phyloP scores from a whole-genome alignment of 2,329 filamentous ascomycete species.

The Aspergillus versicolor region DNA sequence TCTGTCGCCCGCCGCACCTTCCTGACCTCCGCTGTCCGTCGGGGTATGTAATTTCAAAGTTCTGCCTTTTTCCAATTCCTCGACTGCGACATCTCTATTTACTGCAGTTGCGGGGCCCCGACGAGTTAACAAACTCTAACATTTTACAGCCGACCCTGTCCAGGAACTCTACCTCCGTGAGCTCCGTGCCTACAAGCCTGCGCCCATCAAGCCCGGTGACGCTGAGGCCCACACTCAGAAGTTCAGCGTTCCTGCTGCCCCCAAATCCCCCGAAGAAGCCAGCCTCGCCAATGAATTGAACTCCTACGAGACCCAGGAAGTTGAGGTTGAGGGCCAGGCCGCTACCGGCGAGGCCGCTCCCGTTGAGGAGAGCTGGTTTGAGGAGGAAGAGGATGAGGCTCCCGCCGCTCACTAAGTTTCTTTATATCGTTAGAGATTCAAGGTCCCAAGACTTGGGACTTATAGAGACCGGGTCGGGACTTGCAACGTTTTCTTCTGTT shows the following conservation, averaged over 20 bases:
- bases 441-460: constrained; percentile 29
- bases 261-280: constrained; percentile 87
- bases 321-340: constrained; percentile 90
- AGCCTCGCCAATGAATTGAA: constrained; percentile 89
- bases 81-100: not conserved
- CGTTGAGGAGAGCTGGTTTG: constrained; percentile 74
- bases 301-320: constrained; percentile 89
- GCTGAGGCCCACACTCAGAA: constrained; percentile 87
- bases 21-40: constrained; percentile 60
- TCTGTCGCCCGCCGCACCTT: constrained; percentile 61
- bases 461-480: constrained; percentile 26
- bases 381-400: constrained; percentile 64
- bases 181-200: constrained; percentile 90
- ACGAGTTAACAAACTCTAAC: constrained; percentile 19
- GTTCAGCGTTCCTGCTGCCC: constrained; percentile 77
- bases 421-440: constrained; percentile 25
- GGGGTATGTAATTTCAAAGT: constrained; percentile 52
- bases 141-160: constrained; percentile 78
- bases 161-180: constrained; percentile 97
- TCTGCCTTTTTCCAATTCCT: constrained; percentile 23
- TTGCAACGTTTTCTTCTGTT: constrained; percentile 21
- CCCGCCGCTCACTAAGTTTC: constrained; percentile 44
- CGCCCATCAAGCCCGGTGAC: constrained; percentile 79
- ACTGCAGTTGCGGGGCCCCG: not conserved
- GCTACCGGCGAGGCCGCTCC: constrained; percentile 61